Evolutionary conservation across 2,329 filamentous ascomycete species (phyloP), one percentile per base, ranked within the genome.

Genomic region (Talaromyces verruculosus): DNA sequence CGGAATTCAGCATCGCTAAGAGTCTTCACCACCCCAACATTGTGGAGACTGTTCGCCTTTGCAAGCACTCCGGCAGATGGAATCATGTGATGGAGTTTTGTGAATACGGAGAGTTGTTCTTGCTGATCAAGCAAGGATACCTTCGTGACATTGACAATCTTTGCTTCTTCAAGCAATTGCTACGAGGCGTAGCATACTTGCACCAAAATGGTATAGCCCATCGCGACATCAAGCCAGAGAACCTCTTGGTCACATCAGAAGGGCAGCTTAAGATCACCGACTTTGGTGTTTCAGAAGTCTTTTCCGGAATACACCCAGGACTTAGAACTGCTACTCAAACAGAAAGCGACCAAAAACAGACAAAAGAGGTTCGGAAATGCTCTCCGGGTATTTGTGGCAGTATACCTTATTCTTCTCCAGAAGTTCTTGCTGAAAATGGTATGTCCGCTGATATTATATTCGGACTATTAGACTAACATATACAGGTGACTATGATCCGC

Each of bases 21-120:
- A 92, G 90, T 69, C 80, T 93, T 67, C 87, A 92, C 72, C 92
- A 96, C 75, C 91, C 92, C 61, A 96, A 96, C 76, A 91, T 96
- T 71, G 90, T 96, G 69, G 87, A 92, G 77, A 93, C 91, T 0
- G 80, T 93, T 64, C 87, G 89, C 35, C 83, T 96, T 5, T 95
- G 92, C 80, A 88, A 85, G 15, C 85, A 93, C 70, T 86, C 88
- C 70, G 87, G 87, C 37, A 88, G 89, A 45, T 96, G 91, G 90
- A 93, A 92, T 75, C 91, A 96, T 75, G 91, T 96, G 65, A 97
- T 97, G 93, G 92, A 97, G 75, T 96, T 91, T 76, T 96, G 93
- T 80, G 84, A 87, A 2, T 87, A 92, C 70, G 92, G 93, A 55
- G 93, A 96, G 73, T 81, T 97, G 5, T 94, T 90, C 76, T 84